Percentiles rank a stretch among this genome's conserved stretches.
phyloP scores from a whole-genome alignment of 805 yeast genomes.

The Barnettozyma sucrosica region DNA sequence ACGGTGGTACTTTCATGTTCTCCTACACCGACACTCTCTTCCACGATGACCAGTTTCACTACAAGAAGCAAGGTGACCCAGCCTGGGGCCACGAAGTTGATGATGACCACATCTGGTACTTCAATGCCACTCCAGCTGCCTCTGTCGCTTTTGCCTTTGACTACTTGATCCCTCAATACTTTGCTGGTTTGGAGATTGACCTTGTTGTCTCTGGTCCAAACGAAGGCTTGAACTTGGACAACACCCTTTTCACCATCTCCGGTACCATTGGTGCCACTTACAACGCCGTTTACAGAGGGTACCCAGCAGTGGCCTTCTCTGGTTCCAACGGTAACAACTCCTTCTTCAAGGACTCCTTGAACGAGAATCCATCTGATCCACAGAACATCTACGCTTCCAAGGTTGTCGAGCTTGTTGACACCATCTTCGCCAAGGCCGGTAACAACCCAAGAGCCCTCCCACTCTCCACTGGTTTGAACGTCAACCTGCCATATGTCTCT shows the following conservation, averaged over 20 bases:
- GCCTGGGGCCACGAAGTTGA: slow-evolving; percentile 48
- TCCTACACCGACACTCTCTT: slow-evolving; percentile 35
- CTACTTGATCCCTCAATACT: slow-evolving; percentile 41
- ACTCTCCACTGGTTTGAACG: slow-evolving; percentile 39
- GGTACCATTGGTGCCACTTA: slow-evolving; percentile 51
- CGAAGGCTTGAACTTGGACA: slow-evolving; percentile 44
- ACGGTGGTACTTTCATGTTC: slow-evolving; percentile 47
- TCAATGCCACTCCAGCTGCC: slow-evolving; percentile 51
- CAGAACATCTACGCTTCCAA: slow-evolving; percentile 40
- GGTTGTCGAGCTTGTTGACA: slow-evolving; percentile 35
- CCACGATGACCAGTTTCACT: slow-evolving; percentile 42
- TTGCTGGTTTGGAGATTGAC: slow-evolving; percentile 39
- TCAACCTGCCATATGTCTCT: slow-evolving; percentile 44
- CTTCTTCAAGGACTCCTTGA: slow-evolving; percentile 34
- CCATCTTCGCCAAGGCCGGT: slow-evolving; percentile 32
- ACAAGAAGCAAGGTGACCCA: slow-evolving; percentile 43
- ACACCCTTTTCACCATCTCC: slow-evolving; percentile 34
- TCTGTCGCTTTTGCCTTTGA: slow-evolving; percentile 44
- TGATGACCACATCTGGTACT: slow-evolving; percentile 44
- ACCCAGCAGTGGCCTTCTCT: slow-evolving; percentile 47
- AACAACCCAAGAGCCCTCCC: slow-evolving; percentile 36
- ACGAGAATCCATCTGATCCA: slow-evolving; percentile 35
- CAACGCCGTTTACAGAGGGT: slow-evolving; percentile 41
- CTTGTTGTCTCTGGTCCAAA: slow-evolving; percentile 48
- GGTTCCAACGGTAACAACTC: slow-evolving; percentile 46